Evolutionary conservation across 306 rosid genomes (phyloP).

Genomic region (Biancaea sappan): DNA sequence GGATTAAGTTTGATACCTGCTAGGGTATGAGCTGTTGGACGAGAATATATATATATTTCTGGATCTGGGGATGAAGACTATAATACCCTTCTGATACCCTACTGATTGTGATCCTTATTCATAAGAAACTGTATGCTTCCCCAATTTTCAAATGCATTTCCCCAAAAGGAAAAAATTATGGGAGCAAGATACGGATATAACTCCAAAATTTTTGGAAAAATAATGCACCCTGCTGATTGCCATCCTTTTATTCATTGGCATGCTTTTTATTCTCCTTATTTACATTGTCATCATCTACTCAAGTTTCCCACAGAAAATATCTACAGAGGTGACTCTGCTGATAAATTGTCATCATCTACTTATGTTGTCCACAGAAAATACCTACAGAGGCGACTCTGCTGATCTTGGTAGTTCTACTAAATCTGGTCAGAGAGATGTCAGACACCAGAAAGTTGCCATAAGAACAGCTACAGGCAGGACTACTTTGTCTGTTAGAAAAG

Average conservation of each 20-base stretch:
- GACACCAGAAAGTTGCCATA: conserved; percentile 44
- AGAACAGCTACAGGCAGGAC: conserved; percentile 47
- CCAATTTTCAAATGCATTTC: not conserved
- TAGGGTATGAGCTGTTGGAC: too few relatives aligned
- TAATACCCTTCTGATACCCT: too few relatives aligned
- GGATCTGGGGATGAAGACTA: too few relatives aligned
- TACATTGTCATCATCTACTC: conserved; percentile 11
- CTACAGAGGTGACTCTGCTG: conserved; percentile 63
- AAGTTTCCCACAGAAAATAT: conserved; percentile 54
- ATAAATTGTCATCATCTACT: conserved; percentile 5
- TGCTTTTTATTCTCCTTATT: conserved; percentile 1
- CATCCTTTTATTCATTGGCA: not conserved
- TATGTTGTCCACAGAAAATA: conserved; percentile 54
- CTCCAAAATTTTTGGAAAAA: not conserved
- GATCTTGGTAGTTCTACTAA: conserved; percentile 63
- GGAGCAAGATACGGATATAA: not conserved
- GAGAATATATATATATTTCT: too few relatives aligned
- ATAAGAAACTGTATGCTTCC: not conserved
- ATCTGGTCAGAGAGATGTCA: conserved; percentile 56
- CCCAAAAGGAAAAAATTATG: not conserved
- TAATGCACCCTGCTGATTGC: not conserved
- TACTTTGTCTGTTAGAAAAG: conserved; percentile 61
- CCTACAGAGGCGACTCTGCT: conserved; percentile 60
- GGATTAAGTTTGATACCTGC: too few relatives aligned
- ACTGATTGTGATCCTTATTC: too few relatives aligned